These are phyloP conservation scores for Psilocybe cubensis DNA, from an alignment of 768 basidiomycete genomes.

Conservation along the genomic window DNA sequence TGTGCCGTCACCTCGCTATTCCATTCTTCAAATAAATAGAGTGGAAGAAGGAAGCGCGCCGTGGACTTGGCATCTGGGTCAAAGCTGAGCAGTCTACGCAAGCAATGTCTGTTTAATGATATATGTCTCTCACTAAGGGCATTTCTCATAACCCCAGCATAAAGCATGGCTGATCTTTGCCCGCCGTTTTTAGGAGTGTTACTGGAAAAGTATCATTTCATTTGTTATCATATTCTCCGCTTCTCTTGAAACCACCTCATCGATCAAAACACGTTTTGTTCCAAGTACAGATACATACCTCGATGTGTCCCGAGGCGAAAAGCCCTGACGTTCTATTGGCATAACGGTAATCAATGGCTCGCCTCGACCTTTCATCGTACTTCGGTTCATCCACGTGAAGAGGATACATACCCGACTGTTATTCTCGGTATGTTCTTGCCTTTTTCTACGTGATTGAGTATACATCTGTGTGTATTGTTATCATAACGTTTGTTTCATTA, in stretches of 20 bases:
- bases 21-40: constrained; percentile 18
- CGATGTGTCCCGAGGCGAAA: neutral
- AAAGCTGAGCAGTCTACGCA: constrained; percentile 21
- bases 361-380: too few relatives aligned
- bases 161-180: neutral
- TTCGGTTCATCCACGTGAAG: too few relatives aligned
- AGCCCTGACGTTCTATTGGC: too few relatives aligned
- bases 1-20: constrained; percentile 13
- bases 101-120: neutral
- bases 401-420: too few relatives aligned
- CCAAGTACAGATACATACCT: neutral
- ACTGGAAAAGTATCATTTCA: too few relatives aligned
- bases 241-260: neutral
- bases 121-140: neutral
- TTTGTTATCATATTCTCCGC: too few relatives aligned
- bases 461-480: too few relatives aligned
- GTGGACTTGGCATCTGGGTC: constrained; percentile 28
- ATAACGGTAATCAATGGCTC: too few relatives aligned
- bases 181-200: too few relatives aligned
- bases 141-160: neutral
- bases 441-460: too few relatives aligned
- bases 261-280: neutral
- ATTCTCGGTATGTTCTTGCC: too few relatives aligned
- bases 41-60: constrained; percentile 30
- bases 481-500: too few relatives aligned